Conservation (phyloP, 495 filamentous ascomycete genomes). For the Sphaerosporella brunnea region DNA sequence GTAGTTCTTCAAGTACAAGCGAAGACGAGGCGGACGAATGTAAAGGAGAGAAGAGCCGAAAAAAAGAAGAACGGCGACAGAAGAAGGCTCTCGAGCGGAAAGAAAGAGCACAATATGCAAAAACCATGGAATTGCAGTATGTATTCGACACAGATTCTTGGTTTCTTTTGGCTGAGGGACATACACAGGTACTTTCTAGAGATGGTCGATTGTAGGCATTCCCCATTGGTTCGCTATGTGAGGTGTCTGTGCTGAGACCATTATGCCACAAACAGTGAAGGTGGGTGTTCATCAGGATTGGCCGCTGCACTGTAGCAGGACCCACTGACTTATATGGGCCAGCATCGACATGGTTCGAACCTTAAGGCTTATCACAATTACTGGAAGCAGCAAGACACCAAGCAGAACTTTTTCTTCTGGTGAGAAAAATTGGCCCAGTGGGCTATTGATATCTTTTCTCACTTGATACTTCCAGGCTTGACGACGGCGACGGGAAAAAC, state of each 20-base stretch:
- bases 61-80: constrained; percentile 27
- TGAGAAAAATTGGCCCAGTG: not conserved
- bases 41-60: constrained; percentile 16
- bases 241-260: not conserved
- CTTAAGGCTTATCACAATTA: constrained; percentile 64
- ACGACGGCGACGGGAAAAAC: constrained; percentile 52
- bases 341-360: constrained; percentile 77
- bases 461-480: constrained; percentile 32
- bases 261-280: constrained; percentile 13
- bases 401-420: constrained; percentile 92
- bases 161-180: constrained; percentile 3
- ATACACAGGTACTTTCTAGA: constrained; percentile 57
- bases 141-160: not conserved
- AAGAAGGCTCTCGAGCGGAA: constrained; percentile 31
- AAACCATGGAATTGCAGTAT: constrained; percentile 60
- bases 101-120: constrained; percentile 39
- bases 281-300: constrained; percentile 7
- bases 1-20: too few species aligned
- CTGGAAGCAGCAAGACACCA: constrained; percentile 60
- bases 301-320: not conserved
- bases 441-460: not conserved
- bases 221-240: too few species aligned
- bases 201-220: constrained; percentile 54
- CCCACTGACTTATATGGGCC: constrained; percentile 26
- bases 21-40: constrained; percentile 26